Base-by-base conservation (phyloP, 1,284 basidiomycete species). In the Puccinia hordei region DNA sequence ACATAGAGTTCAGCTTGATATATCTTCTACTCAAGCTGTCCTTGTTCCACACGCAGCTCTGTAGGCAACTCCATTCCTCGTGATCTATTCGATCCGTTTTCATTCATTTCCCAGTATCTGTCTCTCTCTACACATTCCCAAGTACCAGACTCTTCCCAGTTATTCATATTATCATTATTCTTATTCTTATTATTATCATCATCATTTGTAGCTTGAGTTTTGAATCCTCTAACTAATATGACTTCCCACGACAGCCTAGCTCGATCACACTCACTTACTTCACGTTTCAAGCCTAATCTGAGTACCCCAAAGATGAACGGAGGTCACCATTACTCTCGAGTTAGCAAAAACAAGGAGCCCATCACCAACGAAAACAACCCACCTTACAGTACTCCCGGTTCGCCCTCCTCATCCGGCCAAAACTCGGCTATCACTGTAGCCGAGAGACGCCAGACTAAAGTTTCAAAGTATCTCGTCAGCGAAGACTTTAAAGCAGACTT, bases 401-500 rank as follows among this genome's bases (percentile, higher is more conserved):
- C 57, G 12, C 57, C 57, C 24, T 59, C 57, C 27, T 59, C 57
- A 1, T 59, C 57, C 24, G 57, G 57, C 15, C 27, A 59, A 8
- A 59, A 59, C 30, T 59, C 65, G 22, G 22, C 10, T 17, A 68
- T 68, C 35, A n/a, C 65, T 12, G 38, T 68, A 1, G 65, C 35
- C 38, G 65, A 68, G 46, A 68, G 24, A 44, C 33, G 65, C 6
- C 19, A 68, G 35, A 68, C 65, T 15, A 41, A 68, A 44, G 22
- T 33, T 38, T 68, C 65, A 9, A 49, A 68, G 46, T 68, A 68
- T 44, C 65, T 68, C 19, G 65, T n/a, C 38, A 44, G 41, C 19
- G 46, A 68, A 68, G 35, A 68, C 46, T 68, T 68, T 38, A 68
- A 68, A 44, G n/a, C 65, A 0, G 65, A 68, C 27, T 68, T 68